A percentile compares a stretch with the other conserved stretches of the same genome.
Evolutionary conservation across 1,284 basidiomycete species (phyloP).

Genomic region (Termitomyces sp.): DNA sequence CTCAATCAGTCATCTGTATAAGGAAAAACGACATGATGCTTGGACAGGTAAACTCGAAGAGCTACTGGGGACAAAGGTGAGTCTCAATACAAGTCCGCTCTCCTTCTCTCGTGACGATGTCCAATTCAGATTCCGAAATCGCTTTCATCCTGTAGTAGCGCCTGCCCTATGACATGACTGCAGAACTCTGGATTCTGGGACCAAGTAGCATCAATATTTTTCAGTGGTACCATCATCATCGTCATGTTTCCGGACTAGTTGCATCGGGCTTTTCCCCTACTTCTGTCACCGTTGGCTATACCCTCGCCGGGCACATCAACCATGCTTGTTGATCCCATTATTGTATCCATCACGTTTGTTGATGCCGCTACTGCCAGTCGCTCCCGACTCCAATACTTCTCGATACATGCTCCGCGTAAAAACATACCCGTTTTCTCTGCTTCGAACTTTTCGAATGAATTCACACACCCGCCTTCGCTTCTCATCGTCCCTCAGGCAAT

Average conservation of each 20-base stretch:
- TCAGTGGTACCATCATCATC: neutral
- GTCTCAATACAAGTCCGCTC: neutral
- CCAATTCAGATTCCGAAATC: neutral
- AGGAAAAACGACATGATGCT: conserved; percentile 37
- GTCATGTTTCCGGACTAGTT: neutral
- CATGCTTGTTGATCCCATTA: neutral
- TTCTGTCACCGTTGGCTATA: neutral
- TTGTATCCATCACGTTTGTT: neutral
- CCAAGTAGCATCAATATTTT: neutral
- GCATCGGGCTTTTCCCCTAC: neutral
- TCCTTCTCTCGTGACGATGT: neutral
- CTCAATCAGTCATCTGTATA: conserved; percentile 47
- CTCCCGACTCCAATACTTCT: conserved; percentile 32
- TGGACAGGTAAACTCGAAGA: conserved; percentile 45
- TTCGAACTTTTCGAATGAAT: conserved; percentile 44
- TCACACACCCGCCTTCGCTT: conserved; percentile 52
- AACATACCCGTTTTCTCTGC: conserved; percentile 30
- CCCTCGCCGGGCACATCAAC: neutral
- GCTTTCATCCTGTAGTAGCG: neutral
- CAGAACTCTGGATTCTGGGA: neutral
- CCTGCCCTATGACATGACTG: neutral
- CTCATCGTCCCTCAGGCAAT: conserved; percentile 58
- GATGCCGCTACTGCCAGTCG: neutral
- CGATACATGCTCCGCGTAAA: conserved; percentile 59
- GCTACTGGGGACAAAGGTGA: conserved; percentile 27